Evolutionary conservation across 495 filamentous ascomycete genomes (phyloP).

Genomic region (Xanthoparmelia taractica): DNA sequence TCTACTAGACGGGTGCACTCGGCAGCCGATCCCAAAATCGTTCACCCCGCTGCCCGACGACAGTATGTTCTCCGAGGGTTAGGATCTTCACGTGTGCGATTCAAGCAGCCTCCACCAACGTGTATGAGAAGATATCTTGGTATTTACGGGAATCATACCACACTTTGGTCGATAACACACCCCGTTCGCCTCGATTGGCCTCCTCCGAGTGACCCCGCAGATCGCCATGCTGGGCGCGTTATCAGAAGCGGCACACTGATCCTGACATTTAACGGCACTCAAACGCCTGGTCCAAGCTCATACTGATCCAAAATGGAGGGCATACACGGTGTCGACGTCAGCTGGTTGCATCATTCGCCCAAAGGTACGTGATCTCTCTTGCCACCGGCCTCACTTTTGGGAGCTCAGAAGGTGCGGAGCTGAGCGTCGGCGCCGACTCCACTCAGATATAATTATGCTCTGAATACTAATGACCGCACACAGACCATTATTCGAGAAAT

Average conservation of each 20-base stretch:
- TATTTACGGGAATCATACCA: background rate
- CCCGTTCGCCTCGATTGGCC: background rate
- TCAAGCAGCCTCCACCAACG: background rate
- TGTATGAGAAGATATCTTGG: background rate
- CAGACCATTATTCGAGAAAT: slow-evolving; percentile 18
- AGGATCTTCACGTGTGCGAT: background rate
- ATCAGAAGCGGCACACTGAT: background rate
- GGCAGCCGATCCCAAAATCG: slow-evolving; percentile 14
- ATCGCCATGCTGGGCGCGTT: slow-evolving; percentile 12
- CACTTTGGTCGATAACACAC: background rate
- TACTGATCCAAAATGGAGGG: slow-evolving; percentile 42
- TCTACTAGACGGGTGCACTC: background rate
- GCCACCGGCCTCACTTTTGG: background rate
- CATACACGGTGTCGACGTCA: slow-evolving; percentile 60
- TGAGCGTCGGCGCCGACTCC: background rate
- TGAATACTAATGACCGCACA: background rate
- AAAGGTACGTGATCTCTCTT: slow-evolving; percentile 44
- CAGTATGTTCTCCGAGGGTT: background rate
- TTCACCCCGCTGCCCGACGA: background rate
- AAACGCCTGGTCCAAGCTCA: slow-evolving; percentile 1
- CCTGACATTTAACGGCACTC: background rate
- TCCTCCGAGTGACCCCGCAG: slow-evolving; percentile 18
- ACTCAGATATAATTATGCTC: background rate
- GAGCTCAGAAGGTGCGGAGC: background rate
- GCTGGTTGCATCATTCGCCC: slow-evolving; percentile 61